Evolutionary conservation across 306 rosid genomes (phyloP), one percentile per base, ranked within the genome.

Genomic region (Boehmeria nivea): DNA sequence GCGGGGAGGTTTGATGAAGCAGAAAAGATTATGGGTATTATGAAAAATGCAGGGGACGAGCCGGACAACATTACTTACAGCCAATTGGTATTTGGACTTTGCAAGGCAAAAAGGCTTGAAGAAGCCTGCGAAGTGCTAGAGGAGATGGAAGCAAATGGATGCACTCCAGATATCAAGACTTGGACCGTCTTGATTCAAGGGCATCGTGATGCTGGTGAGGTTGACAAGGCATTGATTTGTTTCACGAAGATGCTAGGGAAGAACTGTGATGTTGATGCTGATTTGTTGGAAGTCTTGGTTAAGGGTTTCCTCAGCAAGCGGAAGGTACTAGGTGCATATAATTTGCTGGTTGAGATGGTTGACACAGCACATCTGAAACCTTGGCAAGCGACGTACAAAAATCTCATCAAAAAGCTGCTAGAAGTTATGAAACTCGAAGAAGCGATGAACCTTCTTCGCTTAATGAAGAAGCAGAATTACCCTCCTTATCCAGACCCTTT

Each of bases 101-200:
- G 99, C 54, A 91, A 82, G 76, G 69, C 72, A 48, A 65, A 65
- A 76, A 78, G 79, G 68, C 55, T 82, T 46, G 82, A 82, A 64
- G 99, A 87, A 60, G 96, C 99, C 25, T 69, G 78, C 51, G 40
- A 63, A 42, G 67, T 87, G 65, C 71, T 87, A 68, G 98, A 82
- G 57, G 85, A 75, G 57, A 87, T 91, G 99, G 86, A 84, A 71
- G 80, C 72, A 42, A 33, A 63, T 57, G 96, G 93, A 36, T 82
- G 93, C 59, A 54, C 66, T 63, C 95, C 99, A 43, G 96, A 91
- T 76, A 63, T 83, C 59, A 87, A 76, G 76, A 87, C 99, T 33
- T 84, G 96, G 99, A 82, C 96, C 49, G 75, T 87, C 74, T 81
- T 91, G 77, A 91, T 91, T 61, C 87, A 82, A 63, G 99, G 99